Evolutionary conservation across 352 stramenopile species (phyloP).

Genomic region (Phytophthora lateralis): DNA sequence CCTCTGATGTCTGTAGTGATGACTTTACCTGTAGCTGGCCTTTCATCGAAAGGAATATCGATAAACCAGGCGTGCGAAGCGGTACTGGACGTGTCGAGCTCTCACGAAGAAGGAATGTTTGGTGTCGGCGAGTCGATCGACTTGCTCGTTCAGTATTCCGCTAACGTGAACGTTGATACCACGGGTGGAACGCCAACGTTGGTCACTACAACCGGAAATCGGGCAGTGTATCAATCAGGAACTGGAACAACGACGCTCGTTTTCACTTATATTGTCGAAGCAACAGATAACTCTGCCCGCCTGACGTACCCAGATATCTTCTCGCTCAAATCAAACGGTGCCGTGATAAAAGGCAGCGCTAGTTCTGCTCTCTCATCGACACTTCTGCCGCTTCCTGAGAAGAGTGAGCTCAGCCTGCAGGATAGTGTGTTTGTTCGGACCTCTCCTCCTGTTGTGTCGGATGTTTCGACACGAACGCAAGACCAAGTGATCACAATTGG

Average conservation of each 20-base stretch:
- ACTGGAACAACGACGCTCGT: conserved; percentile 40
- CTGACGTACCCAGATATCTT: conserved; percentile 51
- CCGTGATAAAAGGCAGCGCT: conserved; percentile 27
- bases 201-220: conserved; percentile 40
- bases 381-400: conserved; percentile 36
- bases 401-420: conserved; percentile 23
- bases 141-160: conserved; percentile 57
- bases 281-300: conserved; percentile 31
- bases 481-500: conserved; percentile 59
- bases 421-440: conserved; percentile 46
- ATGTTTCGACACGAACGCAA: conserved; percentile 43
- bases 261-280: conserved; percentile 65
- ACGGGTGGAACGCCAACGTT: conserved; percentile 45
- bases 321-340: conserved; percentile 54
- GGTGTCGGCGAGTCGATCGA: conserved; percentile 68
- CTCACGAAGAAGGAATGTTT: conserved; percentile 55
- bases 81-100: conserved; percentile 41
- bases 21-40: conserved; percentile 37
- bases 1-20: conserved; percentile 52
- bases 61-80: conserved; percentile 57
- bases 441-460: conserved; percentile 35
- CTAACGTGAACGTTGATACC: conserved; percentile 47
- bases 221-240: conserved; percentile 52
- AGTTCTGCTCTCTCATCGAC: conserved; percentile 39
- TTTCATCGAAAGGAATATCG: conserved; percentile 60